Percentiles rank a stretch among this genome's conserved stretches.
Conservation (phyloP, 1,139 yeast genomes). For the Kodamaea ohmeri region DNA sequence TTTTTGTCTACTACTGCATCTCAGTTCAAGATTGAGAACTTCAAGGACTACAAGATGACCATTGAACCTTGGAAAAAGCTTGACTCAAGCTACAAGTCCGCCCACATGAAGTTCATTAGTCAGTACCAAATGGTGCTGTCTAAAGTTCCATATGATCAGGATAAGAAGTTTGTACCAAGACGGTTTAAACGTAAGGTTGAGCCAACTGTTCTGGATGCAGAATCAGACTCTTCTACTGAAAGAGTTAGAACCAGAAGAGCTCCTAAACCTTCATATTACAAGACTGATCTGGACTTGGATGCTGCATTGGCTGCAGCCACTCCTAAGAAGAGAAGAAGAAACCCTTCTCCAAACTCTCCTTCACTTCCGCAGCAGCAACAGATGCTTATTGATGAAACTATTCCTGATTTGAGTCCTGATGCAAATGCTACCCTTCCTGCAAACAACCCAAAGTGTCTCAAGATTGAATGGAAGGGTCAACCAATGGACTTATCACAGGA, state of each 20-base stretch:
- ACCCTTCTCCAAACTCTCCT: conserved; percentile 29
- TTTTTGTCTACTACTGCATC: conserved; percentile 19
- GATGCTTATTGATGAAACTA: conserved; percentile 52
- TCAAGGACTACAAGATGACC: conserved; percentile 44
- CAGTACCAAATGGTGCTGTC: conserved; percentile 37
- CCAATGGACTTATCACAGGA: conserved; percentile 87
- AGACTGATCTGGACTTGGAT: conserved; percentile 12
- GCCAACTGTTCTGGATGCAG: conserved; percentile 26
- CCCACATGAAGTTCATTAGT: conserved; percentile 49
- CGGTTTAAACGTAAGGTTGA: conserved; percentile 14
- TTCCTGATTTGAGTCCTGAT: conserved; percentile 76
- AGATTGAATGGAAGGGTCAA: conserved; percentile 97
- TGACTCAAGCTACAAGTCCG: conserved; percentile 41
- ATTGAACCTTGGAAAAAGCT: conserved; percentile 53
- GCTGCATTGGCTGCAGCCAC: conserved; percentile 17
- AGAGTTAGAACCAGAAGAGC: conserved; percentile 61
- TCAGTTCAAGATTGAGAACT: conserved; percentile 48
- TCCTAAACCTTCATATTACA: conserved; percentile 25
- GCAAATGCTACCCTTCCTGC: conserved; percentile 59
- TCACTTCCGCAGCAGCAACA: conserved; percentile 42
- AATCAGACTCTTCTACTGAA: conserved; percentile 29
- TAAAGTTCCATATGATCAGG: conserved; percentile 14
- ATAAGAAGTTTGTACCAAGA: conserved; percentile 14
- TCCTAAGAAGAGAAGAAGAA: conserved; percentile 36
- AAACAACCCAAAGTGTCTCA: conserved; percentile 64